phyloP scores from a whole-genome alignment of 1,284 basidiomycete species.

The Moesziomyces aphidis region DNA sequence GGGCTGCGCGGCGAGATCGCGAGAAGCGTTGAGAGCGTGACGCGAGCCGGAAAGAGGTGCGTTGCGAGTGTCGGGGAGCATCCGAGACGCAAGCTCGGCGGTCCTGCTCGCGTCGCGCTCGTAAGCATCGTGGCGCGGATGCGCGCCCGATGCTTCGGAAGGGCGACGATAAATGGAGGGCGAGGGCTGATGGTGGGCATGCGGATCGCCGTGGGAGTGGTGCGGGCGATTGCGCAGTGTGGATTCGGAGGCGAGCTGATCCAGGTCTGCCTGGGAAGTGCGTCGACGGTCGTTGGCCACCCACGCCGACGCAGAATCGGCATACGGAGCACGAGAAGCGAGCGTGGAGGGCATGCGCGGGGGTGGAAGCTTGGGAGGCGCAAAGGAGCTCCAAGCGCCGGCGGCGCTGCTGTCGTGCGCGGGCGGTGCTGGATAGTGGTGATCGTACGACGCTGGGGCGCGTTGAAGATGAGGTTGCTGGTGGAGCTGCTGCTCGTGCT shows the following conservation, averaged over 20 bases:
- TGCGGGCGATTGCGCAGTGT: not conserved
- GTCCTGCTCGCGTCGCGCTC: conserved; percentile 3
- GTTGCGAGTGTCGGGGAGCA: not conserved
- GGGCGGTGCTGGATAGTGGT: not conserved
- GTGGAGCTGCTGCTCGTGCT: conserved; percentile 4
- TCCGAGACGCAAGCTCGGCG: not conserved
- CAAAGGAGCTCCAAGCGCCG: conserved; percentile 9
- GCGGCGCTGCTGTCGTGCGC: not conserved
- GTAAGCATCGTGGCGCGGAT: not conserved
- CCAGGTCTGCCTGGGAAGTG: not conserved
- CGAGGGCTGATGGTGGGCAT: conserved; percentile 1
- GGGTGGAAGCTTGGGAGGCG: conserved; percentile 20
- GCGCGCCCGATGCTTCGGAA: not conserved
- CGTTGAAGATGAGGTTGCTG: conserved; percentile 3
- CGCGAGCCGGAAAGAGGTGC: not conserved
- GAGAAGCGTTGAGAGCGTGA: not conserved
- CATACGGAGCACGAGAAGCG: not conserved
- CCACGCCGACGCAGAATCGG: conserved; percentile 3
- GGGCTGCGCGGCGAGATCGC: not conserved
- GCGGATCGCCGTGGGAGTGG: conserved; percentile 3
- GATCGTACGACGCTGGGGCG: conserved; percentile 9
- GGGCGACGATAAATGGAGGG: conserved; percentile 10
- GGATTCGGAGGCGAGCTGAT: not conserved
- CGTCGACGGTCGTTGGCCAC: not conserved
- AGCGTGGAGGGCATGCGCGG: conserved; percentile 10